These are phyloP conservation scores for Heliosperma pusillum DNA, from an alignment of 148 eudicot species.

Conservation along the genomic window DNA sequence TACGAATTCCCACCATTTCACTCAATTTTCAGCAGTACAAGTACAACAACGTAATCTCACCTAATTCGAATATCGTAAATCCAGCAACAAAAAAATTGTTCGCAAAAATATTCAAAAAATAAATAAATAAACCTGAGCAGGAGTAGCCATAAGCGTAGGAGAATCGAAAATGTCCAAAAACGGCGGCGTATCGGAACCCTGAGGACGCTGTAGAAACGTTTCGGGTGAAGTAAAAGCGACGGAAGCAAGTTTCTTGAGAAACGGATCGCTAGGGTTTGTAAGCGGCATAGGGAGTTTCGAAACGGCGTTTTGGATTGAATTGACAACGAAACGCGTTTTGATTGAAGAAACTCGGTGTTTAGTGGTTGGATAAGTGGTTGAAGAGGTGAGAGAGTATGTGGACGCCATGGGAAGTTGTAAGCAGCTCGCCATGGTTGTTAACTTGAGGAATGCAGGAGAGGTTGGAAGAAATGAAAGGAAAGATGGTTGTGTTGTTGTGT, in stretches of 20 bases:
- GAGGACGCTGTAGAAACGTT: constrained; percentile 38
- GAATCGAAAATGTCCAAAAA: constrained; percentile 58
- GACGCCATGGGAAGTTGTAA: constrained; percentile 48
- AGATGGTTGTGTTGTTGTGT: neutral
- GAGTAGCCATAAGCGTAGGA: constrained; percentile 68
- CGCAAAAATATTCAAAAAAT: neutral
- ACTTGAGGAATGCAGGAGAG: neutral
- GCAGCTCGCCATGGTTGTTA: constrained; percentile 35
- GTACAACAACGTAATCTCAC: neutral
- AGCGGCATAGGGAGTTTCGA: constrained; percentile 59
- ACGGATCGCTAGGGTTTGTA: constrained; percentile 81
- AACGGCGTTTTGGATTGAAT: constrained; percentile 21
- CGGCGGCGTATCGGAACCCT: constrained; percentile 53
- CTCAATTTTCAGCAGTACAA: neutral
- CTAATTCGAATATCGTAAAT: neutral
- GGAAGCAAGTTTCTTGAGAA: constrained; percentile 55
- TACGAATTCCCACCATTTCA: neutral
- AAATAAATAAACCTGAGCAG: constrained; percentile 56
- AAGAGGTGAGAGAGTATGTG: constrained; percentile 34
- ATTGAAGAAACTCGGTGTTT: constrained; percentile 13
- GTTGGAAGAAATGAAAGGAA: neutral
- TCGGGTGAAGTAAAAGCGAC: constrained; percentile 63
- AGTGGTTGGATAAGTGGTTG: constrained; percentile 29
- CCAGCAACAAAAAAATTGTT: neutral
- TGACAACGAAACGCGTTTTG: constrained; percentile 25